Base-by-base conservation (phyloP, 306 rosid species). In the Trifolium dubium region DNA sequence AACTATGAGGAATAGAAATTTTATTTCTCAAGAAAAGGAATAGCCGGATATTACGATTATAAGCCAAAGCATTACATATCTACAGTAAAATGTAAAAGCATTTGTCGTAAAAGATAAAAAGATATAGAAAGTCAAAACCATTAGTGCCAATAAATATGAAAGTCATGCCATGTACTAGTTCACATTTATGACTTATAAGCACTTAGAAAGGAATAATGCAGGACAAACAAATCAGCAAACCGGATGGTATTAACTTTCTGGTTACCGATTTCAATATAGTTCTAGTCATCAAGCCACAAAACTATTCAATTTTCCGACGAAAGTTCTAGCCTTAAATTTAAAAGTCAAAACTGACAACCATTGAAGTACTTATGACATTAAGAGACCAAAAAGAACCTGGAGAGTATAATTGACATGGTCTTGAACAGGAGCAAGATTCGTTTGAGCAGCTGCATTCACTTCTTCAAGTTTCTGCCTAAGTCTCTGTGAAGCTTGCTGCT, bases 361-460 rank as follows among this genome's bases (percentile, higher is more conserved):
- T 30, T 39, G 30, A 74, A 78, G 37, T 29, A 67, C 30, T 28
- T 29, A 64, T 10, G 37, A 14, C 5, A 35, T 11, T 68, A 35
- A 41, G 31, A 29, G 72, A 49, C 8, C 6, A 2, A 72, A 64
- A 70, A 53, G 73, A 76, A 93, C 96, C 98, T 93, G 98, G 40
- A 93, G 98, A 17, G 92, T 89, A 77, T 84, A 93, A 82, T 93
- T 93, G 87, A 93, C 98, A 77, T 86, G 87, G 84, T 93, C 98
- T 73, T 93, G 98, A 56, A 93, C 18, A 34, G 96, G 97, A 74
- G 89, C 70, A 31, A 93, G 96, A 58, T 83, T 56, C 8, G 79
- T 66, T 51, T 91, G 93, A 40, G 98, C 98, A 28, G 98, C 98
- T 49, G 56, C 64, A 71, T 91, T 91, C 30, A 91, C 96, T 50